Evolutionary conservation across 495 filamentous ascomycete species (phyloP).

Genomic region (Daldinia loculata): DNA sequence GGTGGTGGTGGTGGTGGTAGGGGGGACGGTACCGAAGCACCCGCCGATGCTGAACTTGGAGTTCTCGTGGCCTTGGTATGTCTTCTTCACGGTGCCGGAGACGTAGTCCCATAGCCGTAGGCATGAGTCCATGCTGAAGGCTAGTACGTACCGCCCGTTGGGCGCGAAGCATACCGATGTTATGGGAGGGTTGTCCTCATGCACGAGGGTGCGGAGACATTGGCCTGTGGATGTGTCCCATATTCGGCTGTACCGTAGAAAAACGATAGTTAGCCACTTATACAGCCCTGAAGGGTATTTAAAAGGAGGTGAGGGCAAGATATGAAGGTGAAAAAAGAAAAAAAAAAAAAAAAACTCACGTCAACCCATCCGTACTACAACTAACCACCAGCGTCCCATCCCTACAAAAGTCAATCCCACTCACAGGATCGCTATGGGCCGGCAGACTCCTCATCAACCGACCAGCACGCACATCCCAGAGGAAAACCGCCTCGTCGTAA

Average conservation of each 20-base stretch:
- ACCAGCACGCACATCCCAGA: slow-evolving; percentile 93
- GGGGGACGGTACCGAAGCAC: slow-evolving; percentile 74
- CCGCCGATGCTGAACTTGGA: slow-evolving; percentile 82
- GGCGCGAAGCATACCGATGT: slow-evolving; percentile 91
- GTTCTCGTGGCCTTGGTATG: slow-evolving; percentile 94
- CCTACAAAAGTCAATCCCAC: slow-evolving; percentile 88
- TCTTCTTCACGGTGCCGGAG: slow-evolving; percentile 86
- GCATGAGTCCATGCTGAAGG: slow-evolving; percentile 89
- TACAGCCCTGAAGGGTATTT: neutral
- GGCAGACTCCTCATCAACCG: slow-evolving; percentile 87
- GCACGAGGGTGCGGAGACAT: slow-evolving; percentile 90
- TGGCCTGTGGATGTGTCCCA: slow-evolving; percentile 98
- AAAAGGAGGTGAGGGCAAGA: neutral
- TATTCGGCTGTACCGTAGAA: slow-evolving; percentile 65
- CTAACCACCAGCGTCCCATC: slow-evolving; percentile 92
- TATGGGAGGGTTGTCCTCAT: slow-evolving; percentile 94
- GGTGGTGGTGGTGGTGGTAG: slow-evolving; percentile 73
- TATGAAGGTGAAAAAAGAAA: neutral
- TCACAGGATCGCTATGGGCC: slow-evolving; percentile 93
- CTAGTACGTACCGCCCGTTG: slow-evolving; percentile 90
- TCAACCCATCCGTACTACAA: slow-evolving; percentile 89
- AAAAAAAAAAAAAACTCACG: slow-evolving; percentile 57
- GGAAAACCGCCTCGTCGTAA: slow-evolving; percentile 95
- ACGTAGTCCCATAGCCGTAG: slow-evolving; percentile 95
- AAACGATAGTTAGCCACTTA: neutral